Evolutionary conservation across 176 grass and related monocot genomes (phyloP), one percentile per base, ranked within the genome.

Genomic region (Phyllostachys edulis): DNA sequence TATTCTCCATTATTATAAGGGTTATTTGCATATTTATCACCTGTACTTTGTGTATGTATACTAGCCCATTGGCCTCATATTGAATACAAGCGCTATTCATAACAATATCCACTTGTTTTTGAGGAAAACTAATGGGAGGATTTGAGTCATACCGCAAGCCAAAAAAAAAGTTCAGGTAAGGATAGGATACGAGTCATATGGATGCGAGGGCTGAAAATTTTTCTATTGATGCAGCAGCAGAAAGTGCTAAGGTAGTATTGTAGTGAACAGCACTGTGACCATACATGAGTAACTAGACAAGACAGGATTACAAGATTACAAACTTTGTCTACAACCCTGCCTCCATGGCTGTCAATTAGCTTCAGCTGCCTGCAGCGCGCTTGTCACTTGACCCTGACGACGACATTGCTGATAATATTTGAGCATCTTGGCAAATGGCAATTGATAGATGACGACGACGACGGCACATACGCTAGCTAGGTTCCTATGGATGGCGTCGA

Each of bases 401-500:
- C 20, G 64, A 27, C 1, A 56, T 45, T 60, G 66, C 40, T 63
- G 60, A 79, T 13, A 80, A 10, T 24, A 42, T 42, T 6, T 27
- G 21, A 60, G 74, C 12, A 38, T 52, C 32, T 21, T 8, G 41
- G 42, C n/a, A n/a, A n/a, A n/a, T n/a, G n/a, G 41, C 1, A 26
- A 47, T 64, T 18, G 24, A 36, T 20, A 11, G 46, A 68, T n/a
- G 63, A 37, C 40, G 40, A 34, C 60, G 41, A 37, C 41, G 24
- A 36, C 26, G 41, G 16, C 61, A 29, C 7, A 5, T 15, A 18
- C 3, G 50, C 16, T 18, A 6, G 39, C 59, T 84, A 70, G 73
- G 51, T 85, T 85, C 82, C 82, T 26, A 77, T 62, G 26, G 83
- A 69, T 34, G 64, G 65, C 11, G 38, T 37, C 17, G 74, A 70